Evolutionary conservation across 2,329 filamentous ascomycete species (phyloP).

Genomic region (Xylariaceae sp.): DNA sequence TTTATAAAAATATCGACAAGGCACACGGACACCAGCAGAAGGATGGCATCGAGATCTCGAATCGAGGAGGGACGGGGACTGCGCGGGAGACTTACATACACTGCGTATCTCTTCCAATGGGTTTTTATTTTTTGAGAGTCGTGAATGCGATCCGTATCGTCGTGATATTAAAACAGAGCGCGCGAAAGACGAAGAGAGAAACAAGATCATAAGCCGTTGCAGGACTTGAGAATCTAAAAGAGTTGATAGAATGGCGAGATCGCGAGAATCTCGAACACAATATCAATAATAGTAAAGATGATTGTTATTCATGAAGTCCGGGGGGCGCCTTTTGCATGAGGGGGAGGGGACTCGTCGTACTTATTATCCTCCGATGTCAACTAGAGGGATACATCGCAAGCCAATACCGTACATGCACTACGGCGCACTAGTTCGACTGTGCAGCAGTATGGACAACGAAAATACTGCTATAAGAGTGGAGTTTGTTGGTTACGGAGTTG

Average conservation of each 20-base stretch:
- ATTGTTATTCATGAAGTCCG: slow-evolving; percentile 26
- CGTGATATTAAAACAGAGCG: not conserved
- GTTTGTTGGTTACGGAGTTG: slow-evolving; percentile 12
- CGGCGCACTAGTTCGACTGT: not conserved
- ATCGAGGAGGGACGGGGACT: not conserved
- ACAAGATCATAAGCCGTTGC: slow-evolving; percentile 10
- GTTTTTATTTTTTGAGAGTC: not conserved
- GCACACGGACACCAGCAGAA: not conserved
- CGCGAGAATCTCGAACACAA: slow-evolving; percentile 26
- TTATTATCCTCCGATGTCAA: slow-evolving; percentile 18
- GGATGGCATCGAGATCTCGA: not conserved
- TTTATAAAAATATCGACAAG: too few species aligned
- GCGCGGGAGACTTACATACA: not conserved
- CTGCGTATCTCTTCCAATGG: not conserved
- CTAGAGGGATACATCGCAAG: slow-evolving; percentile 1
- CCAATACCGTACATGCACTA: not conserved
- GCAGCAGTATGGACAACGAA: slow-evolving; percentile 20
- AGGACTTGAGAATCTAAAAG: slow-evolving; percentile 18
- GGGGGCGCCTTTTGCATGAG: slow-evolving; percentile 27
- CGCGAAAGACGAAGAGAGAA: slow-evolving; percentile 2
- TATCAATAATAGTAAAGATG: slow-evolving; percentile 27
- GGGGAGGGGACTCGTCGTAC: slow-evolving; percentile 28
- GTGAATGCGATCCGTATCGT: not conserved
- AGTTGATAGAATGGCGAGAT: slow-evolving; percentile 21
- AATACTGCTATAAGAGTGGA: slow-evolving; percentile 26